A percentile compares a stretch with the other conserved stretches of the same genome.
phyloP scores from a whole-genome alignment of 495 filamentous ascomycete species.

The Letharia lupina region DNA sequence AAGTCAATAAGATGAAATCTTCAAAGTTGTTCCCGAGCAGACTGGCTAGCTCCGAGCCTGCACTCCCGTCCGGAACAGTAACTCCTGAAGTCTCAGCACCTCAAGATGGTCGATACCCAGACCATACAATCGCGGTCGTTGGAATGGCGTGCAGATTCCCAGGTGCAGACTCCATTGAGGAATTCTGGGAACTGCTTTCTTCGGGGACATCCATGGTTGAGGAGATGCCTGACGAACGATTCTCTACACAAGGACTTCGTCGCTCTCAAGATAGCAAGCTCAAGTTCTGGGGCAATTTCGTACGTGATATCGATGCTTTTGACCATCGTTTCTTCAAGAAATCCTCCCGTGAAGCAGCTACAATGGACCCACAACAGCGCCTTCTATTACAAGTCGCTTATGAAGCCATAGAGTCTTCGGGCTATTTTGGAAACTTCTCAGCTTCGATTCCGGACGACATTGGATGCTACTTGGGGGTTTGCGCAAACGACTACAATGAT shows the following conservation, averaged over 20 bases:
- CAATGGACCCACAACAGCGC: conserved; percentile 47
- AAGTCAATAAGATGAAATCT: conserved; percentile 17
- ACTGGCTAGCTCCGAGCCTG: background rate
- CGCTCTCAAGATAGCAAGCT: conserved; percentile 14
- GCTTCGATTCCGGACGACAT: conserved; percentile 22
- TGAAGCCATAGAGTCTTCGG: conserved; percentile 41
- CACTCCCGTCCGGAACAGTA: background rate
- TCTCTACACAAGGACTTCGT: conserved; percentile 15
- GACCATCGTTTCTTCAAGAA: conserved; percentile 49
- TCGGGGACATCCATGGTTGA: conserved; percentile 19
- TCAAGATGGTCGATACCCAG: conserved; percentile 8
- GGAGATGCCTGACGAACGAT: conserved; percentile 22
- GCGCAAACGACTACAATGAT: conserved; percentile 29
- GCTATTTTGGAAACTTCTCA: conserved; percentile 30
- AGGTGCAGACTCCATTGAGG: conserved; percentile 34
- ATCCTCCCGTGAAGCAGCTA: conserved; percentile 37
- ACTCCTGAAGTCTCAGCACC: background rate
- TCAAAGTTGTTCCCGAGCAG: background rate
- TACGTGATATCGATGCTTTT: conserved; percentile 38
- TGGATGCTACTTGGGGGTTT: conserved; percentile 35
- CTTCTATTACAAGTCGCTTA: conserved; percentile 43
- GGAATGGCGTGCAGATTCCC: conserved; percentile 40
- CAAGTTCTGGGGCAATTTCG: conserved; percentile 37
- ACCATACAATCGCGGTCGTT: conserved; percentile 33
- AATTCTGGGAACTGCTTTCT: conserved; percentile 35